Base-by-base conservation (phyloP, 1,284 basidiomycete genomes). In the Ganoderma multipileum region DNA sequence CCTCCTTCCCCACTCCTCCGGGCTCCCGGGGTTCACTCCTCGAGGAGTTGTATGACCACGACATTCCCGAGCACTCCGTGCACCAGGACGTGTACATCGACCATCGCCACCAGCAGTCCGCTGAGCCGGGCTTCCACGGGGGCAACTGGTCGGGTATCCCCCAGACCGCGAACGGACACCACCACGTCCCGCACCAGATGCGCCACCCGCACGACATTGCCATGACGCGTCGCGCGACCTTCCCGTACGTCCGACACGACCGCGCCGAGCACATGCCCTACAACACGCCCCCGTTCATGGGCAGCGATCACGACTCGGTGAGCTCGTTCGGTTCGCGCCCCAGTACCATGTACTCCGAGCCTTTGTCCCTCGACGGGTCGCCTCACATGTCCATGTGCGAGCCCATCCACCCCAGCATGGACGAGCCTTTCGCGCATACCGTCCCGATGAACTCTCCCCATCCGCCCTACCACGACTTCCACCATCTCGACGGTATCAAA, bases 191-290 rank as follows among this genome's bases (percentile, higher is more conserved):
- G 42, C 76, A 69, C 71, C 64, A 71, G 60, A 76, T 75, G 74
- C 78, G 78, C 67, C 79, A 82, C 67, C 75, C 78, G 12, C 80
- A 83, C 69, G 84, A 86, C 64, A 83, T 86, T 72, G 77, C 82
- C 54, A 84, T 87, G 68, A 81, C 84, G 65, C 88, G 91, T 60
- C 84, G 91, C 65, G 89, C 89, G 7, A 92, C 91, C 3, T 93
- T 88, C 79, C 91, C 91, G 61, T 90, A 89, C 76, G 89, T 91
- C 65, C 85, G 90, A 50, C 87, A 90, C 68, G 91, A 93, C 79
- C 84, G 85, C 64, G 78, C 76, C 61, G 85, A 86, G 66, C 81
- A 85, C 69, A 77, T 80, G 61, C 79, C 80, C 71, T 78, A 78
- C 57, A 73, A 77, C 57, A 73, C 73, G 28, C 74, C 78, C 28